Evolutionary conservation across 2,329 filamentous ascomycete species (phyloP).

Genomic region (Aschersonia sp.): DNA sequence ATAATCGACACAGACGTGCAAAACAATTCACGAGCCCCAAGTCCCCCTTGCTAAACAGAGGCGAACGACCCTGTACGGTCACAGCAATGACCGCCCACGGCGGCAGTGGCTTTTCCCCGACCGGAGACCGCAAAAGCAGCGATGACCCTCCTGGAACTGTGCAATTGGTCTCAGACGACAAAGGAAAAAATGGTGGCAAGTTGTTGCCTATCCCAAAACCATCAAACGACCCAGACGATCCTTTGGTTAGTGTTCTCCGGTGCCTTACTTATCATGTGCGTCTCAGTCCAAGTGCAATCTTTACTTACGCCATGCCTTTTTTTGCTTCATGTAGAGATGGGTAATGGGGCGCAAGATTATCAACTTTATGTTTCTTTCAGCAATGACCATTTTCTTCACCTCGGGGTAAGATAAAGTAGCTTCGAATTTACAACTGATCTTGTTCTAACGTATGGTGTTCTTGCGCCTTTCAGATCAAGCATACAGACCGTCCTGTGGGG

Average conservation of each 20-base stretch:
- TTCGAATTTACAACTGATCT: too few species aligned
- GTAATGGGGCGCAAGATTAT: conserved; percentile 9
- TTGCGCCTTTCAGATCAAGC: background rate
- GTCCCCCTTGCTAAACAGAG: too few species aligned
- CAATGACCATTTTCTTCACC: conserved; percentile 9
- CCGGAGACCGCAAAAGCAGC: too few species aligned
- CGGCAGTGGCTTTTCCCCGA: too few species aligned
- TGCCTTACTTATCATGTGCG: background rate
- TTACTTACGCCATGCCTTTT: background rate
- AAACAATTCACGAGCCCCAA: too few species aligned
- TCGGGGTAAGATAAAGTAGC: conserved; percentile 12
- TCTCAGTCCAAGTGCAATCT: too few species aligned
- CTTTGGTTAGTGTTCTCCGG: conserved; percentile 2
- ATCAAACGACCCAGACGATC: conserved; percentile 3
- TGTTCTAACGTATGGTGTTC: background rate
- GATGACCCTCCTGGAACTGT: background rate
- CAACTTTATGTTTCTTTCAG: conserved; percentile 9
- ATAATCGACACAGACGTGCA: too few species aligned
- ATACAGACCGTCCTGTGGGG: conserved; percentile 11
- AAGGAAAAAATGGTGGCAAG: background rate
- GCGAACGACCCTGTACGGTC: too few species aligned
- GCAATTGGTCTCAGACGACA: background rate
- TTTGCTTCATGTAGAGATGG: conserved; percentile 9
- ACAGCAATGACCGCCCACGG: too few species aligned
- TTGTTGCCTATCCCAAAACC: background rate